Percentiles rank a stretch among this genome's conserved stretches.
phyloP scores from a whole-genome alignment of 2,329 filamentous ascomycete species.

The Exophiala lecanii-corni region DNA sequence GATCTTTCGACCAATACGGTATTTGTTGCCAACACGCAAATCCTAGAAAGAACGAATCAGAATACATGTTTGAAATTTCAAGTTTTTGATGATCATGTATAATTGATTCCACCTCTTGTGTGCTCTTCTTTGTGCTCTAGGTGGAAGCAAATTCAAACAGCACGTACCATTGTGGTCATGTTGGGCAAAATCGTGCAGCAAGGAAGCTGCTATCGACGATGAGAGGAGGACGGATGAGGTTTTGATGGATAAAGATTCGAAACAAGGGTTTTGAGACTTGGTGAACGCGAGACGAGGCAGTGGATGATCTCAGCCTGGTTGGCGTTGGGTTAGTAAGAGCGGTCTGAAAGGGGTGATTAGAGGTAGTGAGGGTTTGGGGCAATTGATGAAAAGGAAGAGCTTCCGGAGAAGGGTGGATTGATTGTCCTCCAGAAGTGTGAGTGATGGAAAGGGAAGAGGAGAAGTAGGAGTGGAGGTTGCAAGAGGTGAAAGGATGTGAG shows the following conservation, averaged over 20 bases:
- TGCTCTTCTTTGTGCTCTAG: too few relatives aligned
- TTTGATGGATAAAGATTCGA: conserved; percentile 3
- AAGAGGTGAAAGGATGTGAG: background rate
- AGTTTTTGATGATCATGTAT: too few relatives aligned
- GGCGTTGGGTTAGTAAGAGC: conserved; percentile 14
- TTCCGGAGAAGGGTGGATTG: background rate
- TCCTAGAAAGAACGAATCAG: conserved; percentile 55
- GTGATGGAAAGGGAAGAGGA: background rate
- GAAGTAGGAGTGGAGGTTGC: background rate
- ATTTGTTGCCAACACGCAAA: conserved; percentile 98
- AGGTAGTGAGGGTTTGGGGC: background rate
- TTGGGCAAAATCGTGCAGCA: conserved; percentile 29
- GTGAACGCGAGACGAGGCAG: conserved; percentile 9
- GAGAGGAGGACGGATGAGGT: background rate
- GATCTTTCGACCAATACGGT: conserved; percentile 99
- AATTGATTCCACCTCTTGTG: too few relatives aligned
- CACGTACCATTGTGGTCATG: conserved; percentile 61
- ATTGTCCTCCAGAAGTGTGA: background rate
- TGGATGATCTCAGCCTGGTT: conserved; percentile 23
- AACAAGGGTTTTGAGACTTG: conserved; percentile 6
- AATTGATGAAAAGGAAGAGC: background rate
- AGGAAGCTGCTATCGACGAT: conserved; percentile 9
- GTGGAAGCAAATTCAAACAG: conserved; percentile 5
- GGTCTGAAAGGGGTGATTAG: background rate
- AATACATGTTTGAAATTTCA: too few relatives aligned